Evolutionary conservation across 805 yeast species (phyloP).

Genomic region (Wickerhamomyces hampshirensis): DNA sequence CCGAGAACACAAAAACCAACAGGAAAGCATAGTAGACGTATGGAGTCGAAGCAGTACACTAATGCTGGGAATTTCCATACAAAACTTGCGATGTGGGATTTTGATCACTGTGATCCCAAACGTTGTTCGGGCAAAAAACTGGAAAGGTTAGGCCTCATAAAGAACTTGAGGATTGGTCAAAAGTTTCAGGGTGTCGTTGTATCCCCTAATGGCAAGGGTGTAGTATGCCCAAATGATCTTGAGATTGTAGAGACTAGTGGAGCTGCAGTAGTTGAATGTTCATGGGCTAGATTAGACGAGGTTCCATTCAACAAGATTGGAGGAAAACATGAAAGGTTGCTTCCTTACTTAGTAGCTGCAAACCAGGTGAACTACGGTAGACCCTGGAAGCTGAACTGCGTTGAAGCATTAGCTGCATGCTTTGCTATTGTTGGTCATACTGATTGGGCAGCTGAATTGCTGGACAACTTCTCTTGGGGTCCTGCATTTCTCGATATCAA

Average conservation of each 20-base stretch:
- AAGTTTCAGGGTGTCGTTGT: constrained; percentile 88
- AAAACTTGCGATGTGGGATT: constrained; percentile 97
- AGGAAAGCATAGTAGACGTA: constrained; percentile 44
- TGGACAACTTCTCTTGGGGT: constrained; percentile 91
- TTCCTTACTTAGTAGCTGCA: constrained; percentile 93
- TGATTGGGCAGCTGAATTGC: constrained; percentile 80
- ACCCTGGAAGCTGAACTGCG: constrained; percentile 95
- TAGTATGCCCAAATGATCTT: constrained; percentile 84
- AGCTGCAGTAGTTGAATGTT: constrained; percentile 97
- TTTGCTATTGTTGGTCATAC: constrained; percentile 87
- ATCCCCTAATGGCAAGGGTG: constrained; percentile 86
- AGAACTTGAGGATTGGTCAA: constrained; percentile 81
- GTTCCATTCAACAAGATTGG: constrained; percentile 93
- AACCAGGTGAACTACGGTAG: constrained; percentile 95
- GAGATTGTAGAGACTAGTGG: constrained; percentile 76
- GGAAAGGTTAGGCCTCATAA: constrained; percentile 81
- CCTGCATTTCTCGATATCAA: constrained; percentile 80
- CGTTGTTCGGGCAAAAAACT: constrained; percentile 94
- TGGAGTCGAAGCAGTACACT: constrained; percentile 29
- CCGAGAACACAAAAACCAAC: constrained; percentile 45
- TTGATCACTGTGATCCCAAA: constrained; percentile 97
- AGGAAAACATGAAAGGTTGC: constrained; percentile 76
- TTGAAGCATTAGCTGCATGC: constrained; percentile 96
- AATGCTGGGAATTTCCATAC: constrained; percentile 54
- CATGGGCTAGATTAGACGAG: constrained; percentile 97